Evolutionary conservation across 306 rosid genomes (phyloP).

Genomic region (Gynostemma pentaphyllum): DNA sequence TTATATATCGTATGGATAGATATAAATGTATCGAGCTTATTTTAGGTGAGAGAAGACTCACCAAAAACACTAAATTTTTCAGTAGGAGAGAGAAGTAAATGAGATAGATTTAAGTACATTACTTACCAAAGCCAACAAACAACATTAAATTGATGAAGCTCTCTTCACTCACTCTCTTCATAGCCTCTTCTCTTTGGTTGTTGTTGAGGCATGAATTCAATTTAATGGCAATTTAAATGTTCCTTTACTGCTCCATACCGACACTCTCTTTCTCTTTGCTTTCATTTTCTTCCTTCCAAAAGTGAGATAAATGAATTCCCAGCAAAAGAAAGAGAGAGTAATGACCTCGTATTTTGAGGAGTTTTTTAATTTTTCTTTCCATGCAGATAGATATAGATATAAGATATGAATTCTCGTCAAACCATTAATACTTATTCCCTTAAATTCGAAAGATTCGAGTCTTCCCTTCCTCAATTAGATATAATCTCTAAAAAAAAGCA

Average conservation of each 20-base stretch:
- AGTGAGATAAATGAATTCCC: not conserved
- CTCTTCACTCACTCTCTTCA: not conserved
- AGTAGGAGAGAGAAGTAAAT: conserved; percentile 7
- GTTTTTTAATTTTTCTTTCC: not conserved
- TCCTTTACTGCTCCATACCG: conserved; percentile 8
- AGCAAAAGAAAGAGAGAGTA: too few relatives aligned
- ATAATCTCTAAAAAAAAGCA: too few relatives aligned
- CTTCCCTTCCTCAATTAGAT: too few relatives aligned
- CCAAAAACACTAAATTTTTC: not conserved
- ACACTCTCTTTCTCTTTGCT: not conserved
- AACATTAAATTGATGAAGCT: not conserved
- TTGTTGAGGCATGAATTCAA: conserved; percentile 4
- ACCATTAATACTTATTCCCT: too few relatives aligned
- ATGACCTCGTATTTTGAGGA: conserved; percentile 5
- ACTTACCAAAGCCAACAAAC: conserved; percentile 11
- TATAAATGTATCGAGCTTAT: too few relatives aligned
- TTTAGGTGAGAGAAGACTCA: not conserved
- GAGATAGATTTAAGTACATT: conserved; percentile 5
- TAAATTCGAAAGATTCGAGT: too few relatives aligned
- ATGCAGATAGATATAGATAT: too few relatives aligned
- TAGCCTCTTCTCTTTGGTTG: not conserved
- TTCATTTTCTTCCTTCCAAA: not conserved
- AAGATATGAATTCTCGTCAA: too few relatives aligned
- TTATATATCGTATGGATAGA: too few relatives aligned
- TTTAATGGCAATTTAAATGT: conserved; percentile 7